Base-by-base conservation (phyloP, 768 basidiomycete species). In the Solioccasus polychromus region DNA sequence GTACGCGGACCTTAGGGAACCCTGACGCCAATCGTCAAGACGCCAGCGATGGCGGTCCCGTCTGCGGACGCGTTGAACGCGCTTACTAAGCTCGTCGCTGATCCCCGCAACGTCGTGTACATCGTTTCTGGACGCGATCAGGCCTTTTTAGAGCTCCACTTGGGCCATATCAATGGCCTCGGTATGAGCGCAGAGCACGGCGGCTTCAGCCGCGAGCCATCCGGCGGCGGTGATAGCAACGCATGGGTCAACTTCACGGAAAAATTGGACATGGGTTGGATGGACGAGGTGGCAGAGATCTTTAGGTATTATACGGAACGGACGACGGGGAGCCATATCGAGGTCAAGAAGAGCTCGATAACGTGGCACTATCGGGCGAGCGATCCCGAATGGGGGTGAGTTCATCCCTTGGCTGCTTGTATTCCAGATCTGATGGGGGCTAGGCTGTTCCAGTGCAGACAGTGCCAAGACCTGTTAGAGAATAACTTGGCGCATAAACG, bases 151-250 rank as follows among this genome's bases (percentile, higher is more conserved):
- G 89, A 92, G 61, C 78, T 86, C 57, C 92, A 97, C 60, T 77
- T 97, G 18, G 95, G 94, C 1, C 85, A 92, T 65, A 72, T 99
- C 47, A 68, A 69, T 53, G 74, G 78, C 38, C 74, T 99, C 7
- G 95, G 95, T 11, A 88, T 98, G 77, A 88, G 84, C 17, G 95
- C 95, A 18, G 95, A 99, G 69, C 95, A 99, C 61, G 95, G 95
- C 10, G 88, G 86, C 20, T 98, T 97, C 72, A 78, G 97, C 39
- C 79, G 85, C 34, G 80, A 79, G 51, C 88, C 88, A 0, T 85
- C 83, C 0, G 45, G 25, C 2, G 17, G 7, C 10, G 17, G 47
- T 3, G 18, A 22, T 17, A 5, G 3, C 3, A 14, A 7, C 14
- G 1, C 29, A 18, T 99, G 95, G 91, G 73, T 71, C 51, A 93